Conservation (phyloP, 1,284 basidiomycete species). For the Gastroboletus turbinatus region DNA sequence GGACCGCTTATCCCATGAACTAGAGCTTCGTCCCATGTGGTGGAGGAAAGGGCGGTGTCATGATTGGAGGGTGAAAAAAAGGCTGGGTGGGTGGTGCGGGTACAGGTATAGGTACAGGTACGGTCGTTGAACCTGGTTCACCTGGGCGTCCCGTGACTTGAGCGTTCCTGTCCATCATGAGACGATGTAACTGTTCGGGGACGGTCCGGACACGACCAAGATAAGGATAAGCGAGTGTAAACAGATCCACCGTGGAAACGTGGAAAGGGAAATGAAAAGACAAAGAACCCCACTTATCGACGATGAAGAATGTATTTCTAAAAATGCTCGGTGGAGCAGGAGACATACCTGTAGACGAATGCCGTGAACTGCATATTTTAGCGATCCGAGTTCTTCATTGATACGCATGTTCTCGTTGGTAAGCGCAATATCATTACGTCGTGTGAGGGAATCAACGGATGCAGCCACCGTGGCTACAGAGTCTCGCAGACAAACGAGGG, state of each 20-base stretch:
- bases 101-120: constrained; percentile 27
- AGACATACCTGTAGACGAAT: constrained; percentile 73
- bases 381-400: constrained; percentile 72
- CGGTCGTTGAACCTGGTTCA: constrained; percentile 15
- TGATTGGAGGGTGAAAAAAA: constrained; percentile 31
- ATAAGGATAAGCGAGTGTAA: constrained; percentile 17
- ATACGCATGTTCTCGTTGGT: constrained; percentile 72
- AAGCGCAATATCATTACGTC: constrained; percentile 63
- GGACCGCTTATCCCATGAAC: background rate
- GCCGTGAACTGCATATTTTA: constrained; percentile 74
- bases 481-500: constrained; percentile 58
- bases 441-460: constrained; percentile 61
- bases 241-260: constrained; percentile 8
- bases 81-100: constrained; percentile 24
- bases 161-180: constrained; percentile 68
- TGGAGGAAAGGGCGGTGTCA: constrained; percentile 33
- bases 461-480: constrained; percentile 59
- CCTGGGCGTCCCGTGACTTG: constrained; percentile 45
- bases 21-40: constrained; percentile 34
- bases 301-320: constrained; percentile 1
- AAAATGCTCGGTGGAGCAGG: constrained; percentile 1
- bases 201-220: constrained; percentile 14
- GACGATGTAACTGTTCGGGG: constrained; percentile 48
- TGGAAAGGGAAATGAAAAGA: constrained; percentile 4
- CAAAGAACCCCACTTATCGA: constrained; percentile 4